Evolutionary conservation across 108 stramenopile genomes (phyloP).

Genomic region (Stephanodiscus triporus): DNA sequence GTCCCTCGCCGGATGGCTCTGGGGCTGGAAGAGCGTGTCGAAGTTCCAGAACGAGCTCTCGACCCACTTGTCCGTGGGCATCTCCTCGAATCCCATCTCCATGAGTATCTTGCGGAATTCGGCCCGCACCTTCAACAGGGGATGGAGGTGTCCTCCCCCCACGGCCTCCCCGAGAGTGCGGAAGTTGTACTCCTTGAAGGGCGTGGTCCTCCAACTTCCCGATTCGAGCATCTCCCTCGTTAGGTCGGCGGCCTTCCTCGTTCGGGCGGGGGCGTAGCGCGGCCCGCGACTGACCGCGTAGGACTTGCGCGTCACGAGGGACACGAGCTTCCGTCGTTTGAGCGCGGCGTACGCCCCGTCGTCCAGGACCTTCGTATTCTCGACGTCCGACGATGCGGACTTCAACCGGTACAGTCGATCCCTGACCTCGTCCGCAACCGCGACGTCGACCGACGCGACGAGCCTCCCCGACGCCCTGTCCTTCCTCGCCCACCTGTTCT

Average conservation of each 20-base stretch:
- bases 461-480: conserved; percentile 64
- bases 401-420: conserved; percentile 51
- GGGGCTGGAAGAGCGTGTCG: conserved; percentile 99
- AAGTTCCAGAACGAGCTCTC: conserved; percentile 99
- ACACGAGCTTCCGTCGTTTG: conserved; percentile 71
- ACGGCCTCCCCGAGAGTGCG: conserved; percentile 90
- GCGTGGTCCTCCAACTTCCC: conserved; percentile 87
- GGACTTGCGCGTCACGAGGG: conserved; percentile 85
- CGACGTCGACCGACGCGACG: conserved; percentile 55
- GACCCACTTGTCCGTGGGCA: conserved; percentile 99
- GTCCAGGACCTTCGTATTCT: conserved; percentile 50
- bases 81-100: conserved; percentile 99
- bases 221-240: conserved; percentile 97
- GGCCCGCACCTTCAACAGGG: conserved; percentile 95
- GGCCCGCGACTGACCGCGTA: conserved; percentile 86
- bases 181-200: conserved; percentile 98
- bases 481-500: conserved; percentile 93
- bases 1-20: conserved; percentile 99
- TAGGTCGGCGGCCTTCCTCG: conserved; percentile 94
- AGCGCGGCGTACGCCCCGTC: conserved; percentile 58
- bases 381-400: conserved; percentile 34
- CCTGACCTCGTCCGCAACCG: conserved; percentile 64
- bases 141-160: conserved; percentile 95
- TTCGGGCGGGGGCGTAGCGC: conserved; percentile 79
- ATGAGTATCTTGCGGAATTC: conserved; percentile 97